These are phyloP conservation scores for Rhizophora apiculata DNA, from an alignment of 345 rosid species.

Conservation along the genomic window DNA sequence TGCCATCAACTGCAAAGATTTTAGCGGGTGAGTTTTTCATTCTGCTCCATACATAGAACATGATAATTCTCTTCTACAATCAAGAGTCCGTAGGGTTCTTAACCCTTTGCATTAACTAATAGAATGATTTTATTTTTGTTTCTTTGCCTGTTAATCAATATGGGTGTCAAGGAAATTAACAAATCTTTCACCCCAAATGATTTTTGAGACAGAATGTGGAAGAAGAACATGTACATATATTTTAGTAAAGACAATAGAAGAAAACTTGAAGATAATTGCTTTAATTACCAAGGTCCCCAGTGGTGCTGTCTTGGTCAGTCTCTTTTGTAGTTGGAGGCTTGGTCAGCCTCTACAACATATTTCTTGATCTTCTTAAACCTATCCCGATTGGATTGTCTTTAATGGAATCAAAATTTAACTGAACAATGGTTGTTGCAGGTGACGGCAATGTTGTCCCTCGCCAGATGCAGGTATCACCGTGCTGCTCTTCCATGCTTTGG, in stretches of 20 bases:
- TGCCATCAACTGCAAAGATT: background rate
- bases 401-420: background rate
- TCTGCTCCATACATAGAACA: too few species aligned
- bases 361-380: background rate
- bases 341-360: slow-evolving; percentile 39
- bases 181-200: too few species aligned
- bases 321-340: slow-evolving; percentile 89
- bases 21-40: background rate
- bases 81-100: background rate
- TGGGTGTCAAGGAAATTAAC: too few species aligned
- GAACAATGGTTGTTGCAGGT: slow-evolving; percentile 37
- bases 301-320: slow-evolving; percentile 54
- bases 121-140: too few species aligned
- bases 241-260: too few species aligned
- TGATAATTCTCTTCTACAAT: background rate
- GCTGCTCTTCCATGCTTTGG: slow-evolving; percentile 54
- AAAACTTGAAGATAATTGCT: too few species aligned
- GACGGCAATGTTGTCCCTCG: slow-evolving; percentile 60
- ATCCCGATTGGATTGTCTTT: background rate
- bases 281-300: slow-evolving; percentile 21
- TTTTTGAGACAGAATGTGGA: too few species aligned
- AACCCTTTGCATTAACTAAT: background rate
- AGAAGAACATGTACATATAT: too few species aligned
- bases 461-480: slow-evolving; percentile 68
- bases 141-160: too few species aligned